Evolutionary conservation across 169 alveolate genomes (phyloP), one percentile per base, ranked within the genome.

Genomic region (Toxoplasma gondii): DNA sequence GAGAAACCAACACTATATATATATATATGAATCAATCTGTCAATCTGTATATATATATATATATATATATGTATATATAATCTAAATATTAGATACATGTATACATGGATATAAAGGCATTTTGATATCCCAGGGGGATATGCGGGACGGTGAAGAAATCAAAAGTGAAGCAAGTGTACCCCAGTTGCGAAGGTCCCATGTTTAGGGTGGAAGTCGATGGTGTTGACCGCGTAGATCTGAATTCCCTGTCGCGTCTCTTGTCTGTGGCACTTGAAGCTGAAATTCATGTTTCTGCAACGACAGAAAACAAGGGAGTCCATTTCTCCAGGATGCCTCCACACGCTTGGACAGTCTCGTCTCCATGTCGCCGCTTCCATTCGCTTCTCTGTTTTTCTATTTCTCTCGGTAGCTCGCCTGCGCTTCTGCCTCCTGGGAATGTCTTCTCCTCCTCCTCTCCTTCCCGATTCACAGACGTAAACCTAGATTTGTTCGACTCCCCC

Each of bases 181-280:
- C 96, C 96, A 49, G 96, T 94, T 17, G 94, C 92, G 69, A 94
- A 88, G 38, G 96, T 70, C 44, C 88, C 88, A 64, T 64, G 92
- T 80, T 94, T 94, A 27, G 87, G 45, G 88, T 80, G 92, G 58
- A 94, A 94, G 38, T 91, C 88, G 82, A 94, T 81, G 38, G 94
- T 80, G 38, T 94, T 94, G 29, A 94, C 96, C 24, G 96, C 88
- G 69, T 22, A 94, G 74, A 94, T 94, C 74, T 84, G 94, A 67
- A 83, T 0, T 41, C 83, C 94, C 80, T 91, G 94, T 31, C 64
- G 94, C 69, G 38, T 91, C n/a, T 94, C 96, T 38, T 83, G 94
- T n/a, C 96, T 93, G 67, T 94, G 96, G 88, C 96, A 94, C 70
- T 92, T 64, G 82, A 69, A 94, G 69, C 96, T 91, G 92, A 94